Conservation (phyloP, 768 basidiomycete species). For the Lentinus brumalis region DNA sequence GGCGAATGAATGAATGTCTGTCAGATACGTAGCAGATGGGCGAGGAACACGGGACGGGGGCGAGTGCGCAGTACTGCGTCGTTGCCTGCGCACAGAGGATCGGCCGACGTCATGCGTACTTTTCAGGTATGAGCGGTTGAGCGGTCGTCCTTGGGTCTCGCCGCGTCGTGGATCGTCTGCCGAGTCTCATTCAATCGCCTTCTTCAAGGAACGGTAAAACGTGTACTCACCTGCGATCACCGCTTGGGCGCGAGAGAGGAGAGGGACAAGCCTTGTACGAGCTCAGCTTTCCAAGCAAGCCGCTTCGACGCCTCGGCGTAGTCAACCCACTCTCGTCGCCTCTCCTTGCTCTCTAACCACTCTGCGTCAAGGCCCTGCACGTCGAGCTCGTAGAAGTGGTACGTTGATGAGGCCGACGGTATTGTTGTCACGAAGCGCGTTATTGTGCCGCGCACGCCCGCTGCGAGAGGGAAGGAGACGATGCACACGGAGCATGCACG, state of each 20-base stretch:
- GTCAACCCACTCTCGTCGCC: constrained; percentile 86
- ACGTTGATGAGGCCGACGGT: constrained; percentile 74
- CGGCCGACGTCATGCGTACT: not conserved
- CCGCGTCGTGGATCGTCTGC: not conserved
- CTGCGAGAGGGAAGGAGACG: constrained; percentile 47
- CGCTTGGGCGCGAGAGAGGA: constrained; percentile 68
- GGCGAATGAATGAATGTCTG: not conserved
- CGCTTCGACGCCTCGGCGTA: constrained; percentile 76
- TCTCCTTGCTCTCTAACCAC: constrained; percentile 82
- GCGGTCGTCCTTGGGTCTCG: not conserved
- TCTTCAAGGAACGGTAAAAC: too few species aligned
- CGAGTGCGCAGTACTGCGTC: not conserved
- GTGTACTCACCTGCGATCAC: constrained; percentile 30
- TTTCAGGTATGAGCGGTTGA: too few species aligned
- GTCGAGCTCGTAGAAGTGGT: constrained; percentile 91
- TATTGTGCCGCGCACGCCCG: constrained; percentile 85
- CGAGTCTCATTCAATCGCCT: not conserved
- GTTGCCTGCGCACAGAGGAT: not conserved
- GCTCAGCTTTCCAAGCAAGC: constrained; percentile 84
- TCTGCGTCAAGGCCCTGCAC: constrained; percentile 73
- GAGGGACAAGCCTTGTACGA: constrained; percentile 71
- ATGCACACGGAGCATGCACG: constrained; percentile 29
- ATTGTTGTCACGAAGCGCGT: constrained; percentile 86
- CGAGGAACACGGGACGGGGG: not conserved
- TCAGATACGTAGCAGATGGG: not conserved